Base-by-base conservation (phyloP, 2,329 filamentous ascomycete genomes). In the Mariannaea sp. region DNA sequence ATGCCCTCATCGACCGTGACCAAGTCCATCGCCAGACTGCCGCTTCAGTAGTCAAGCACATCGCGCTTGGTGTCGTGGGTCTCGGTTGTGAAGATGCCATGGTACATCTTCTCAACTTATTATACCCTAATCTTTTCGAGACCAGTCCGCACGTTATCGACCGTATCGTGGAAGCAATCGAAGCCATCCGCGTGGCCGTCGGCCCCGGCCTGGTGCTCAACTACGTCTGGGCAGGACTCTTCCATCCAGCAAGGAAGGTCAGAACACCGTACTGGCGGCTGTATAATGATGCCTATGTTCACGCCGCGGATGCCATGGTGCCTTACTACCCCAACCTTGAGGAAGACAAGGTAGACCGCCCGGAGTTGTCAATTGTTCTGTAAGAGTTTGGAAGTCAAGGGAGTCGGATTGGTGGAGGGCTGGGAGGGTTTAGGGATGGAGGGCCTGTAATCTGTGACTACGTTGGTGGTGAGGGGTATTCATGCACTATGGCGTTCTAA, bases 131-230 rank as follows among this genome's bases (percentile, higher is more conserved):
- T 73, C 82, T 99, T 49, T 99, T 97, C 73, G 94, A 99, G 75
- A 99, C 94, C 5, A 94, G 89, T 65, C 94, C 94, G 1, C 94
- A 99, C 81, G 94, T 99, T 66, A 99, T 99, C 65, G 94, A 99
- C 74, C 87, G 94, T 38, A 95, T 99, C 63, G 89, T 99, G 59
- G 95, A 99, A 73, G 94, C 95, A 44, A 95, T 99, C 62, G 94
- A 97, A 72, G 94, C 92, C 32, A 90, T 99, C 58, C 86, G 94
- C 41, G 91, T 97, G 79, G 92, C 93, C 0, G 88, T 97, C 38
- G 94, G 94, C 1, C 90, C 92, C 0, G 94, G 94, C 3, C 78
- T 95, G 17, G 90, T 97, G 29, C 88, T 99, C 82, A 99, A 99
- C 76, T 99, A 99, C 72, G 88, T 97, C 55, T 97, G 92, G 92